Conservation (phyloP, 2,329 filamentous ascomycete species). For the Cryphonectria radicalis region DNA sequence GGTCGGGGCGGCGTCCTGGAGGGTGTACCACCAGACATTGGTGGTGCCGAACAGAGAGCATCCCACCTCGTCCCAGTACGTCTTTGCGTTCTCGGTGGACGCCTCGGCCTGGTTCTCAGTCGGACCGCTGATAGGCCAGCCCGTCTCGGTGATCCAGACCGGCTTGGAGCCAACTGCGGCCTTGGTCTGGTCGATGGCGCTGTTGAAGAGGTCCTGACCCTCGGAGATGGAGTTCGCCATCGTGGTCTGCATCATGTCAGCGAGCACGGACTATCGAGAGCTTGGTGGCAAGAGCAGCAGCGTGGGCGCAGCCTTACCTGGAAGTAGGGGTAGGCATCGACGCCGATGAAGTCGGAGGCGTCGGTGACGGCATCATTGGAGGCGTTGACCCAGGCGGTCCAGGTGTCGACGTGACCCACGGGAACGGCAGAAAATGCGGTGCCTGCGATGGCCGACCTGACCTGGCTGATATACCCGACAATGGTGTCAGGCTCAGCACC, state of each 20-base stretch:
- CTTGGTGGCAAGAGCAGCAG: not conserved
- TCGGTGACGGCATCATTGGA: constrained; percentile 73
- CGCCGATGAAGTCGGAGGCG: constrained; percentile 76
- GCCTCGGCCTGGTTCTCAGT: constrained; percentile 21
- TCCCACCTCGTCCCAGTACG: constrained; percentile 78
- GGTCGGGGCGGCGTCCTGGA: constrained; percentile 68
- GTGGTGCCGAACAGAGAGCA: constrained; percentile 68
- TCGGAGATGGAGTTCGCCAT: constrained; percentile 67
- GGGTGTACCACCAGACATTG: constrained; percentile 78
- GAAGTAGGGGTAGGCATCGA: constrained; percentile 87
- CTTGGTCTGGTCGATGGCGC: constrained; percentile 64
- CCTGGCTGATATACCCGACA: constrained; percentile 71
- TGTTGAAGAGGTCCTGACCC: constrained; percentile 69
- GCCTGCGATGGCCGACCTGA: constrained; percentile 64
- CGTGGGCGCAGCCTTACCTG: not conserved
- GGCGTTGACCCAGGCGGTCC: constrained; percentile 76
- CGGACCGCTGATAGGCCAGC: constrained; percentile 28
- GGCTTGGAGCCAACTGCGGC: constrained; percentile 47
- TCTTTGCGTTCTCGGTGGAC: constrained; percentile 64
- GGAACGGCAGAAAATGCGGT: constrained; percentile 61
- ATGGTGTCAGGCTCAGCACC: constrained; percentile 68
- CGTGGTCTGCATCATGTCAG: constrained; percentile 59
- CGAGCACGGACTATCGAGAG: not conserved
- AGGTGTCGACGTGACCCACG: constrained; percentile 88
- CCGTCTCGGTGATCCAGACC: constrained; percentile 30